Base-by-base conservation (phyloP, 345 rosid species). In the Streptanthus diversifolius region DNA sequence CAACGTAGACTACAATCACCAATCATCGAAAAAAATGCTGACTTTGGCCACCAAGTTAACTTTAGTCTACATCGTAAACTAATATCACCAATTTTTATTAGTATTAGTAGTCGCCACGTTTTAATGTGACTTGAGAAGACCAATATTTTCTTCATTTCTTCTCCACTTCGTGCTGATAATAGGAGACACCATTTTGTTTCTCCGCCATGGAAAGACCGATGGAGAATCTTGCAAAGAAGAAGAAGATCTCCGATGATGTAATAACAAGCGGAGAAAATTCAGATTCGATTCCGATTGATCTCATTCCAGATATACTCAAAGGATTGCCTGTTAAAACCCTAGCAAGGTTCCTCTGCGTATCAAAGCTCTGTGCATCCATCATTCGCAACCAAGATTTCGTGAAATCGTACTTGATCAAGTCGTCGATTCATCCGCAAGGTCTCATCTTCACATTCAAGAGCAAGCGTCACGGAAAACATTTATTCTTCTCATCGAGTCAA, bases 401-500 rank as follows among this genome's bases (percentile, higher is more conserved):
- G 11, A 59, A n/a, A 36, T 59, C 51, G 0, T 70, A 70, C 48
- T 24, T 59, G 30, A 15, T 15, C 30, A 70, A 47, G 49, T 36
- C 67, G 0, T 45, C n/a, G 4, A 35, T 13, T 70, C 58, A 12
- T 70, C 48, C 57, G 0, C 37, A 60, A 60, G 29, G 10, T 18
- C 60, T 48, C 40, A 59, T 70, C 32, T 60, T 71, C 68, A 36
- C 75, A 12, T 36, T 71, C 59, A 18, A 25, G 36, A 41, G 67
- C n/a, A 7, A 11, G 8, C 8, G 25, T 8, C 8, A 17, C 2
- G 27, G 29, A 0, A 48, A 48, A 14, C 22, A 49, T 37, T 48
- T 25, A 40, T 71, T 61, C 52, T 61, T 71, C 33, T 60, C 75
- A 13, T 17, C 30, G 10, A 30, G 57, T 14, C 41, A 63, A 29